Base-by-base conservation (phyloP, 2,329 filamentous ascomycete species). In the Colletotrichum liriopes region DNA sequence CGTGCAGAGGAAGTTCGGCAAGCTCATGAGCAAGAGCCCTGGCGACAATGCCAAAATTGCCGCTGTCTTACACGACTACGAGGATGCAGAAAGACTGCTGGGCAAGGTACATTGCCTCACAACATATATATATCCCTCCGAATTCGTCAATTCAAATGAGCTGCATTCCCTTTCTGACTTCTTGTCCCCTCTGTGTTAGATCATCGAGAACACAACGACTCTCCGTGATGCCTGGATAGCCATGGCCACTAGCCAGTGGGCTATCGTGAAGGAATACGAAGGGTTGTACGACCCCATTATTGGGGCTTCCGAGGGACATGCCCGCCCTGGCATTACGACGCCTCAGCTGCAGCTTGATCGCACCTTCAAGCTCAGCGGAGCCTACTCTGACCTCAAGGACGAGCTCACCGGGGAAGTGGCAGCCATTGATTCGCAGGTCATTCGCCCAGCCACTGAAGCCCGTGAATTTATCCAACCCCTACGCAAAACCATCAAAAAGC, bases 401-500 rank as follows among this genome's bases (percentile, higher is more conserved):
- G 94, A 96, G 76, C 84, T 97, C 77, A 80, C 90, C 67, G 90
- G 91, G 72, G 94, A 96, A 78, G 86, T 96, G 68, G 86, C 84
- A 68, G 87, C 90, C 76, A 93, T 97, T 74, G 93, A 96, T 75
- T 83, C 85, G 12, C 89, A 90, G 75, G 88, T 96, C 74, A 89
- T 95, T 65, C 86, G 86, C 70, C 93, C 94, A 0, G 92, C 92
- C 5, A 89, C 89, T 69, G 88, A 92, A 64, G 93, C 93, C 9
- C 92, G 90, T 77, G 90, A 92, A 64, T 89, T 84, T 65, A 86
- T 96, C 72, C 89, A 91, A 75, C 91, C 93, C 2, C 86, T 96
- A 79, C 92, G 93, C 78, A 96, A 95, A 83, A 92, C 91, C 1
- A 94, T 97, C 78, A 96, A 96, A 83, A 95, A 94, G 81, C 87